Conservation (phyloP, 768 basidiomycete species). For the Melanogaster broomeanus region DNA sequence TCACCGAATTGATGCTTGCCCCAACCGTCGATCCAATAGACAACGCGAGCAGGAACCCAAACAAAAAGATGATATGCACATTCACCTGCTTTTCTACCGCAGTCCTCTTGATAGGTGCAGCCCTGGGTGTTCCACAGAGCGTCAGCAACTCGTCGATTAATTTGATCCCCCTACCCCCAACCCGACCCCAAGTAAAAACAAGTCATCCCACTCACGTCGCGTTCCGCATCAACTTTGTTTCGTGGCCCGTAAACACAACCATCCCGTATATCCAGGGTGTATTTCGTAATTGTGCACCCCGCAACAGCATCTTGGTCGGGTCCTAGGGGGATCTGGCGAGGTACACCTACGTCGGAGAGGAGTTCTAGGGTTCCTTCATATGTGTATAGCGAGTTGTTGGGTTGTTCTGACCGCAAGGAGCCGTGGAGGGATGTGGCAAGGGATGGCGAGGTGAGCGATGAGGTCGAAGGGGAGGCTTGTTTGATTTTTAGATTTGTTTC, state of each 20-base stretch:
- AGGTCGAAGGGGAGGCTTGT: constrained; percentile 84
- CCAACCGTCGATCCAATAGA: constrained; percentile 93
- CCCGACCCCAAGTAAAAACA: neutral
- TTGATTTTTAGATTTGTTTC: constrained; percentile 99
- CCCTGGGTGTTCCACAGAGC: constrained; percentile 47
- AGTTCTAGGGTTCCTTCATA: constrained; percentile 85
- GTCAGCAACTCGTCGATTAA: neutral
- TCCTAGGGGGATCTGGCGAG: constrained; percentile 86
- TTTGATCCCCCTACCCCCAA: neutral
- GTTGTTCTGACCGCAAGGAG: constrained; percentile 90
- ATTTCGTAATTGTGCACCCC: constrained; percentile 95
- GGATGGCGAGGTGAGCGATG: constrained; percentile 73
- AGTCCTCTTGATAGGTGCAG: constrained; percentile 95
- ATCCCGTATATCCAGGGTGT: constrained; percentile 96
- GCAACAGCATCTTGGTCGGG: constrained; percentile 92
- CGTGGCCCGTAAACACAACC: constrained; percentile 93
- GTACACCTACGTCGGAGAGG: constrained; percentile 51
- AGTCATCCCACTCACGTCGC: constrained; percentile 71
- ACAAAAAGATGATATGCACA: constrained; percentile 92
- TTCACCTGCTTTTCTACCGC: constrained; percentile 97
- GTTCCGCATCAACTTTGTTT: constrained; percentile 98
- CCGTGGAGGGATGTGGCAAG: constrained; percentile 76
- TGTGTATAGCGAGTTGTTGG: constrained; percentile 96
- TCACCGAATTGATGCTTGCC: constrained; percentile 78
- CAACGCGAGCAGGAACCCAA: constrained; percentile 81